Evolutionary conservation across 2,329 filamentous ascomycete species (phyloP), one percentile per base, ranked within the genome.

Genomic region (Alternaria incomplexa): DNA sequence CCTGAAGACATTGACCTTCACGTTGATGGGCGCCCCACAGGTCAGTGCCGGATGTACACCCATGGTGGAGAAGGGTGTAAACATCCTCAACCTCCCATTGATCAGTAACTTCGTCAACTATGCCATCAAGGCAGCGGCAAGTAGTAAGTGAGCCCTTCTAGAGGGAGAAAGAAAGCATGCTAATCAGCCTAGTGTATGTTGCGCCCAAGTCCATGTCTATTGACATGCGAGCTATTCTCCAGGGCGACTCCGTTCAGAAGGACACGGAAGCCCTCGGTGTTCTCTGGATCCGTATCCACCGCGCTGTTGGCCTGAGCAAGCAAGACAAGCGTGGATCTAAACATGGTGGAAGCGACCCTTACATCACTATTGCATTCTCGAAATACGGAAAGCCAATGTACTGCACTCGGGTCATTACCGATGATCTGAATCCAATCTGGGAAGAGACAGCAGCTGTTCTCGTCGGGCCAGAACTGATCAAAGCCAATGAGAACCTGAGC

Each of bases 371-470:
- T 36, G 91, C 92, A 44, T 98, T 96, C 84, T 96, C 93, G 73
- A 97, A 98, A 79, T 98, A 97, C 72, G 92, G 92, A 60, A 99
- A 99, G 82, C 95, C 95, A 2, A 96, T 97, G 88, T 98, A 97
- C 81, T 97, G 94, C 80, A 98, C 96, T 2, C 90, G 96, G 51
- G 94, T 98, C 55, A 97, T 98, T 67, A 93, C 95, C 56, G 95
- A 98, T 74, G 91, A 97, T 70, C 86, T 97, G 58, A 97, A 98
- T 74, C 96, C 96, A 0, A 86, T 97, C 5, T 98, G 96, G 84
- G 92, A 96, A 73, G 96, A 98, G 81, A 92, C 89, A 2, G 90
- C 92, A 46, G 93, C 93, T 25, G 85, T 98, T 17, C 83, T 97
- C 15, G 92, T 99, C 6, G 97, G 92, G 0, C 87, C 92, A 0